Evolutionary conservation across 768 basidiomycete genomes (phyloP).

Genomic region (Suillus variegatus): DNA sequence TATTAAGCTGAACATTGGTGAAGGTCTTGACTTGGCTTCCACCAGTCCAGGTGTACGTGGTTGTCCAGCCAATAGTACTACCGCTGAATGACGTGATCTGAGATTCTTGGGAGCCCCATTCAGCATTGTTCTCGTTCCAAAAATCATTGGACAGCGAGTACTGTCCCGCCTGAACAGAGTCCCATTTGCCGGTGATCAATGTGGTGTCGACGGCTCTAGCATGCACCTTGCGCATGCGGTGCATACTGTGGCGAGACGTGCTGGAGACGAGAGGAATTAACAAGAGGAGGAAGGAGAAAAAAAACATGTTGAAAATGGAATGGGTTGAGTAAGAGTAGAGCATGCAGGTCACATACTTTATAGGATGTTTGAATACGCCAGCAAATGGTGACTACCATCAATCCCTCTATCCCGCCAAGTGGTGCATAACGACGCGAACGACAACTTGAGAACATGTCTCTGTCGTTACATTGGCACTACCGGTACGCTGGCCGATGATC

Average conservation of each 20-base stretch:
- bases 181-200: slow-evolving; percentile 50
- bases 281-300: slow-evolving; percentile 9
- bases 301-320: not conserved
- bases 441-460: not conserved
- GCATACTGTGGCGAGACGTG: not conserved
- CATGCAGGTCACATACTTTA: not conserved
- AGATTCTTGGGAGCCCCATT: slow-evolving; percentile 54
- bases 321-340: not conserved
- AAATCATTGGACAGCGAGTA: slow-evolving; percentile 56
- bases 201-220: slow-evolving; percentile 22
- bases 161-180: slow-evolving; percentile 40
- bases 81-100: slow-evolving; percentile 44
- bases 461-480: not conserved
- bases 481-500: not conserved
- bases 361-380: not conserved
- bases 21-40: slow-evolving; percentile 59
- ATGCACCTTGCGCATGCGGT: not conserved
- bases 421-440: not conserved
- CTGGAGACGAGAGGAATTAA: slow-evolving; percentile 25
- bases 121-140: slow-evolving; percentile 41
- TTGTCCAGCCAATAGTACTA: slow-evolving; percentile 49
- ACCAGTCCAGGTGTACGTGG: slow-evolving; percentile 55
- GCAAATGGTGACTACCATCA: slow-evolving; percentile 2
- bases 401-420: not conserved
- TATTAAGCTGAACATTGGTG: slow-evolving; percentile 55